Evolutionary conservation across 1,284 basidiomycete genomes (phyloP).

Genomic region (Schizopora paradoxa): DNA sequence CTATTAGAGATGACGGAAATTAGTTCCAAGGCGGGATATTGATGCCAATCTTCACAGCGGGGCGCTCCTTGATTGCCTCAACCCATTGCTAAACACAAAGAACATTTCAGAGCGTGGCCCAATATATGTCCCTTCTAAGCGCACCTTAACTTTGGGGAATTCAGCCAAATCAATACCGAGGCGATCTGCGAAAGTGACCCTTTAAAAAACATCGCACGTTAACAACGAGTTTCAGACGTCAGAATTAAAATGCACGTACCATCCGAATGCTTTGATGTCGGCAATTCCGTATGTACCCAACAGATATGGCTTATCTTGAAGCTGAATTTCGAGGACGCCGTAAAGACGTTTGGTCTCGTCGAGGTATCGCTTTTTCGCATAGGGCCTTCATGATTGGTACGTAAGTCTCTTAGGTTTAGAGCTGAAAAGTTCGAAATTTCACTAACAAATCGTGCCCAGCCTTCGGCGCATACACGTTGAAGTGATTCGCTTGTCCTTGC

Average conservation of each 20-base stretch:
- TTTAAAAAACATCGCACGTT: conserved; percentile 26
- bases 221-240: not conserved
- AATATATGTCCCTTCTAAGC: too few species aligned
- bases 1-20: too few species aligned
- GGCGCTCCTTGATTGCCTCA: conserved; percentile 24
- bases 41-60: conserved; percentile 25
- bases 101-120: too few species aligned
- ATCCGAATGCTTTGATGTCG: conserved; percentile 55
- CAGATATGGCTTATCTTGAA: conserved; percentile 61
- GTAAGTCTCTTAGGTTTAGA: not conserved
- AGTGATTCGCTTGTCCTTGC: conserved; percentile 70
- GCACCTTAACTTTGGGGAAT: conserved; percentile 53
- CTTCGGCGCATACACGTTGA: conserved; percentile 50
- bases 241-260: conserved; percentile 30
- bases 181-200: conserved; percentile 44
- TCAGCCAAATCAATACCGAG: conserved; percentile 50
- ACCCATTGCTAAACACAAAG: conserved; percentile 35
- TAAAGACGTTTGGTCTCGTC: conserved; percentile 78
- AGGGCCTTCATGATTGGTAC: conserved; percentile 1
- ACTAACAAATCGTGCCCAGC: conserved; percentile 46
- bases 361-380: conserved; percentile 41
- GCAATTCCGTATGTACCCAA: conserved; percentile 69
- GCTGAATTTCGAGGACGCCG: conserved; percentile 66
- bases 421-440: not conserved
- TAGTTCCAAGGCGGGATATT: conserved; percentile 22